These are phyloP conservation scores for Edaphochlamys debaryana DNA, from an alignment of 139 green algal species.

Conservation along the genomic window DNA sequence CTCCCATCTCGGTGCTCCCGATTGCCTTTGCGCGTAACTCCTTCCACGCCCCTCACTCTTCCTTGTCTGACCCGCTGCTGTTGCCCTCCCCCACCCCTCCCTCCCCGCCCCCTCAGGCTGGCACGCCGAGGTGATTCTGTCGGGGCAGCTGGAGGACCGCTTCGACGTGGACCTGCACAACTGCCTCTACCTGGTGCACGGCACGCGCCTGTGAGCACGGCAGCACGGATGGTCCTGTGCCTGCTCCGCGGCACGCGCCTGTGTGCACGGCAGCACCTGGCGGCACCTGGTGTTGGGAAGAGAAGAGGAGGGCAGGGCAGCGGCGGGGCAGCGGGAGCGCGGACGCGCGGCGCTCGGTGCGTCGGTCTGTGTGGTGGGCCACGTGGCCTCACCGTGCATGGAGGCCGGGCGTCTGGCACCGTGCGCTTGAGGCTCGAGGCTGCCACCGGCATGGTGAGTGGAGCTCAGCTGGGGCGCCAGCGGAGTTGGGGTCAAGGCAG, in stretches of 20 bases:
- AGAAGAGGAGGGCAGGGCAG: too few relatives aligned
- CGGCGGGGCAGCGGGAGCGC: not conserved
- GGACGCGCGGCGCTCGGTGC: too few relatives aligned
- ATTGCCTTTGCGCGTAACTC: too few relatives aligned
- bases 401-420: too few relatives aligned
- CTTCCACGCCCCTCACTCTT: too few relatives aligned
- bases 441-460: too few relatives aligned
- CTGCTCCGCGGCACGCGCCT: constrained; percentile 34
- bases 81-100: not conserved
- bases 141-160: constrained; percentile 43
- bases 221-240: constrained; percentile 26
- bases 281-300: not conserved
- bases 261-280: not conserved
- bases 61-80: too few relatives aligned
- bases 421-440: too few relatives aligned
- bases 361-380: too few relatives aligned
- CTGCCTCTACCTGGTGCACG: constrained; percentile 53
- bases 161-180: constrained; percentile 54
- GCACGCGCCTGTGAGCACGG: constrained; percentile 3
- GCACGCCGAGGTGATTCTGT: constrained; percentile 52
- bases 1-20: too few relatives aligned
- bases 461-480: too few relatives aligned
- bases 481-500: too few relatives aligned
- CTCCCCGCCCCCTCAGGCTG: constrained; percentile 23
- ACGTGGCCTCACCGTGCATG: not conserved